Evolutionary conservation across 179 eudicot species (phyloP), one percentile per base, ranked within the genome.

Genomic region (Silene noctiflora): DNA sequence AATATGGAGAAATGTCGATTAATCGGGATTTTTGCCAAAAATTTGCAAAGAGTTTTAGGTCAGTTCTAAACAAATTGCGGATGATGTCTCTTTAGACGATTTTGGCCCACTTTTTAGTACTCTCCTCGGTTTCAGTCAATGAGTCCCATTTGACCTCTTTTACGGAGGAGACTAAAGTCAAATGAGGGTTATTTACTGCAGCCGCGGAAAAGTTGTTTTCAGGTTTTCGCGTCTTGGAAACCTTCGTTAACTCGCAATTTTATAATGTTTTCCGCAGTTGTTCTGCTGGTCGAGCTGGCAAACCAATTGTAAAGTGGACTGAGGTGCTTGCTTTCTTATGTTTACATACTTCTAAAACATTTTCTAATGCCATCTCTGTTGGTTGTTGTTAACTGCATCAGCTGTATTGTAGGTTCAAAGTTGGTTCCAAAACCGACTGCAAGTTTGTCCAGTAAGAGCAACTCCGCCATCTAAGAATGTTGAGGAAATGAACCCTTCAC

Each of bases 251-350:
- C 67, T 74, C 60, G 39, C 46, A 33, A 25, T 20, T 39, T 55
- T 72, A 75, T n/a, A 75, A 55, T 74, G 6, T 77, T 17, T 88
- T 5, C 39, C 1, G 85, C 87, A 93, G 98, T 80, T 79, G 85
- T 78, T 89, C 89, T 61, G 84, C 84, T 68, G 93, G 91, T 78
- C 91, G 98, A 73, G 89, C 89, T 70, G 95, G 98, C 71, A 90
- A 91, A 86, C 91, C 97, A 17, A 33, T 74, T 42, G 85, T 93
- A 27, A 93, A 86, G 83, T 88, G 93, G 92, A 80, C 81, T 76
- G 93, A 93, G 88, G 98, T 93, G 66, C 71, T 69, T 67, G n/a
- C 53, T 66, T 51, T 66, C 58, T 16, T 27, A 33, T 71, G 21
- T 17, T 3, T 3, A 39, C 33, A 58, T 55, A 22, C 12, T 69